Conservation (phyloP, 441 rosid genomes). For the Heliophila coronopifolia region DNA sequence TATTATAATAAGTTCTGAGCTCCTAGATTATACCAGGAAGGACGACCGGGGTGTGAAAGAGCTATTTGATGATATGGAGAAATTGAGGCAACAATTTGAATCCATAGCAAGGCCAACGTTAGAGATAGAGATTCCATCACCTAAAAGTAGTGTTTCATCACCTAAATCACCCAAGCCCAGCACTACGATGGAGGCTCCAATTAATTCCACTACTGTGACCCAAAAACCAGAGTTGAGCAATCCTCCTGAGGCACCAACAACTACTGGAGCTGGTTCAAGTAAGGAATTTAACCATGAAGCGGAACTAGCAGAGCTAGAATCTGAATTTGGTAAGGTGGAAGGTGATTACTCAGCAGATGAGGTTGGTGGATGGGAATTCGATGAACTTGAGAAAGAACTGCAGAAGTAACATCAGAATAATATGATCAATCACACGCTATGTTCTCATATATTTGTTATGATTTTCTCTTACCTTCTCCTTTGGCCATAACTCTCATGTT, state of each 20-base stretch:
- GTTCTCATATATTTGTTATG: slow-evolving; percentile 13
- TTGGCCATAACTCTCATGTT: slow-evolving; percentile 8
- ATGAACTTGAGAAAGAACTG: slow-evolving; percentile 86
- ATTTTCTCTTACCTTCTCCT: background rate
- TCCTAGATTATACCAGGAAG: slow-evolving; percentile 44
- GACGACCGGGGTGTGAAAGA: slow-evolving; percentile 53
- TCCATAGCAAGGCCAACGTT: slow-evolving; percentile 75
- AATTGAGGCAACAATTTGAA: slow-evolving; percentile 68
- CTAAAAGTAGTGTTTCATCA: slow-evolving; percentile 27
- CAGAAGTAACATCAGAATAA: slow-evolving; percentile 27
- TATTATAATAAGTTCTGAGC: background rate
- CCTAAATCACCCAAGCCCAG: slow-evolving; percentile 30
- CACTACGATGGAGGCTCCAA: slow-evolving; percentile 11
- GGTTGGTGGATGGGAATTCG: slow-evolving; percentile 94
- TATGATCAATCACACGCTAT: slow-evolving; percentile 9
- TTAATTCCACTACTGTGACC: slow-evolving; percentile 17
- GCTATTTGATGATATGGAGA: slow-evolving; percentile 71
- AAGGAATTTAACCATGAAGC: slow-evolving; percentile 63
- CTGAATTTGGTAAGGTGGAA: slow-evolving; percentile 79
- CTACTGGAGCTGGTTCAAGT: slow-evolving; percentile 24
- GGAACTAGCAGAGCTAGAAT: slow-evolving; percentile 84
- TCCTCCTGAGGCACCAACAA: slow-evolving; percentile 30
- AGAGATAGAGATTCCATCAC: slow-evolving; percentile 60
- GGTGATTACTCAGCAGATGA: slow-evolving; percentile 71
- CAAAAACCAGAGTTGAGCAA: slow-evolving; percentile 35